Conservation (phyloP, 148 eudicot species). For the Persicaria maculosa region DNA sequence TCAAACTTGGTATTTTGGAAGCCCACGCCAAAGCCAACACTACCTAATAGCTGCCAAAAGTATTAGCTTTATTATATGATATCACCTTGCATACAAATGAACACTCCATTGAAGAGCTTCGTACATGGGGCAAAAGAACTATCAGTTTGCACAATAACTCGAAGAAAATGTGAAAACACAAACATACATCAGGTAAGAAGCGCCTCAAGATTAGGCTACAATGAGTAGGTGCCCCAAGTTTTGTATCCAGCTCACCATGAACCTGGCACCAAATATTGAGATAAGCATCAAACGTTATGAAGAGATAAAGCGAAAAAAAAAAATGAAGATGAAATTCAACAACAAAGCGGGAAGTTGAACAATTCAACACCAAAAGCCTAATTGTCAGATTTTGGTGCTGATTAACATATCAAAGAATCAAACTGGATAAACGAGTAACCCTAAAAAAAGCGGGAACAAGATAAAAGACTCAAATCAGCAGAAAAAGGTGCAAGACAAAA, state of each 20-base stretch:
- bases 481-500: neutral
- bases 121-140: neutral
- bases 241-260: conserved; percentile 85
- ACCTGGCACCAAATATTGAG: conserved; percentile 27
- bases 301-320: neutral
- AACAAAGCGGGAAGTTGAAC: neutral
- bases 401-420: neutral
- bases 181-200: conserved; percentile 59
- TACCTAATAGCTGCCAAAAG: conserved; percentile 43
- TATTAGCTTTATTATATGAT: conserved; percentile 3
- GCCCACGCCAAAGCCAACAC: conserved; percentile 71
- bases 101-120: neutral
- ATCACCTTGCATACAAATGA: neutral
- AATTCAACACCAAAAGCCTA: neutral
- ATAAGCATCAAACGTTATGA: neutral
- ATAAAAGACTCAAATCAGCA: neutral
- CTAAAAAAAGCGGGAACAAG: neutral
- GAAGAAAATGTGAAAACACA: neutral
- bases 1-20: conserved; percentile 45
- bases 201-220: conserved; percentile 50
- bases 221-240: conserved; percentile 52
- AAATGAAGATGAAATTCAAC: neutral
- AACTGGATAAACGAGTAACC: neutral
- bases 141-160: neutral
- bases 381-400: neutral